phyloP scores from a whole-genome alignment of 2,329 filamentous ascomycete genomes.

The Aspergillus costaricaensis region DNA sequence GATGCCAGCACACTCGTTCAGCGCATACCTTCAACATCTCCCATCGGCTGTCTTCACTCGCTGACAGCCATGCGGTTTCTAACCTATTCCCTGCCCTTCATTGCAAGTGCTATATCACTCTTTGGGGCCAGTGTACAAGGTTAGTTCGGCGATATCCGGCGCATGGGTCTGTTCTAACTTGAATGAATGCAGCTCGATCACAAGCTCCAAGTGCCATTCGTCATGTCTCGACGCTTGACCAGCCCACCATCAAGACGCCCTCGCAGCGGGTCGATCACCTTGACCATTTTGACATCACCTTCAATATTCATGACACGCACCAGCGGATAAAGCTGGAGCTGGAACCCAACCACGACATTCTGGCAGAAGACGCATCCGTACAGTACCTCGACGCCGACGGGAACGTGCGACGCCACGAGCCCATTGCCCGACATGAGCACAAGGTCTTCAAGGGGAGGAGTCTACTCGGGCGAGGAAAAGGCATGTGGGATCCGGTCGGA shows the following conservation, averaged over 20 bases:
- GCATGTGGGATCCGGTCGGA: constrained; percentile 76
- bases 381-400: constrained; percentile 74
- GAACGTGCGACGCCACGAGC: constrained; percentile 64
- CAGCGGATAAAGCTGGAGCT: constrained; percentile 76
- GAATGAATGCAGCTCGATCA: constrained; percentile 61
- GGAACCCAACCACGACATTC: constrained; percentile 87
- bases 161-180: neutral
- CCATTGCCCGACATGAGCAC: constrained; percentile 71
- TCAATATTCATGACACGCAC: constrained; percentile 67
- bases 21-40: constrained; percentile 2
- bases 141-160: constrained; percentile 7
- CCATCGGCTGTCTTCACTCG: constrained; percentile 11
- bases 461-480: constrained; percentile 65
- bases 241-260: constrained; percentile 74
- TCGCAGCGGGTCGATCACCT: constrained; percentile 77
- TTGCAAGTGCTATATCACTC: constrained; percentile 30
- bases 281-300: constrained; percentile 82
- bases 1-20: too few relatives aligned
- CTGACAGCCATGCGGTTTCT: constrained; percentile 29
- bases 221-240: constrained; percentile 71
- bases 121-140: constrained; percentile 21
- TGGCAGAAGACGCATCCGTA: constrained; percentile 73
- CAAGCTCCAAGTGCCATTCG: constrained; percentile 73
- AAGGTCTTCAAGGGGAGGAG: constrained; percentile 81
- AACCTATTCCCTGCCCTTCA: constrained; percentile 26